phyloP scores from a whole-genome alignment of 306 rosid species.

The Dryas drummondii region DNA sequence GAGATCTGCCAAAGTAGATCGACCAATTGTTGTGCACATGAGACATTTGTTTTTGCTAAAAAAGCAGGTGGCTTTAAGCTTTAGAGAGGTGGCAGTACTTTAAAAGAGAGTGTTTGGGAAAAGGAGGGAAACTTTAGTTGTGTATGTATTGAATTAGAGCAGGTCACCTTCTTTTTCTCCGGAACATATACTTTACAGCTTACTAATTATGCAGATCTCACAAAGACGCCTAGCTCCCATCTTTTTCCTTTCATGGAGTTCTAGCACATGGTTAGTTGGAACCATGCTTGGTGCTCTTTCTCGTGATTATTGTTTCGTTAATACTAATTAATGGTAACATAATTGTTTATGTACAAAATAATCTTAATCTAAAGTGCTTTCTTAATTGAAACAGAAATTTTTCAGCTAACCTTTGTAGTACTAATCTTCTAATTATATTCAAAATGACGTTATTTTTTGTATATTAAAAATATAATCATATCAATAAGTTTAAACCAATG shows the following conservation, averaged over 20 bases:
- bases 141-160: slow-evolving; percentile 3
- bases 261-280: slow-evolving; percentile 39
- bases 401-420: too few species aligned
- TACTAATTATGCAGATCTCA: slow-evolving; percentile 19
- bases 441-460: too few species aligned
- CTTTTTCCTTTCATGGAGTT: background rate
- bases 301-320: background rate
- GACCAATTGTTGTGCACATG: slow-evolving; percentile 9
- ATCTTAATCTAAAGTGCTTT: background rate
- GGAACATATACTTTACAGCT: slow-evolving; percentile 29
- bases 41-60: background rate
- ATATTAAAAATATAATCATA: too few species aligned
- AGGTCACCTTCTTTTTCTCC: slow-evolving; percentile 15
- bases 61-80: slow-evolving; percentile 18
- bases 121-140: slow-evolving; percentile 36
- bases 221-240: background rate
- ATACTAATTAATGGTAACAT: background rate
- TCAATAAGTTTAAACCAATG: too few species aligned
- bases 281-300: slow-evolving; percentile 5
- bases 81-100: slow-evolving; percentile 27
- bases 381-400: too few species aligned
- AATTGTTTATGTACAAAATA: background rate
- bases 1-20: background rate
- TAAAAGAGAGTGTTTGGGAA: slow-evolving; percentile 25
- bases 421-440: too few species aligned